A percentile compares a stretch with the other conserved stretches of the same genome.
Evolutionary conservation across 169 alveolate genomes (phyloP).

Genomic region (Plasmodium gallinaceum): DNA sequence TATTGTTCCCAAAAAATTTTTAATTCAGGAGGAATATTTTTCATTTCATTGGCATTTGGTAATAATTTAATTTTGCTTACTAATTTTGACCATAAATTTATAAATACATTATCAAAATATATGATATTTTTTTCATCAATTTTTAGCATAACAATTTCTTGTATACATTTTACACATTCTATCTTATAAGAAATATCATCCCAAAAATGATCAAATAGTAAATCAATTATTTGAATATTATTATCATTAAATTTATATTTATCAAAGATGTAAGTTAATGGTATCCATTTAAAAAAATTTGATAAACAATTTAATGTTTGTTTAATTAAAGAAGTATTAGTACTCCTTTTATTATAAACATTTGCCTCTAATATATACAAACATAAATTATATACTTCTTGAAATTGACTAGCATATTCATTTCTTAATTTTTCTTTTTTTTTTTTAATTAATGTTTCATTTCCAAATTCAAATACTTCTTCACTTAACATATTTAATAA

Average conservation of each 20-base stretch:
- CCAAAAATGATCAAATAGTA: constrained; percentile 92
- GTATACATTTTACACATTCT: constrained; percentile 93
- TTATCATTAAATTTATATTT: constrained; percentile 83
- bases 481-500: constrained; percentile 96
- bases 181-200: constrained; percentile 90
- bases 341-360: constrained; percentile 86
- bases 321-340: constrained; percentile 89
- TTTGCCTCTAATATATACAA: constrained; percentile 91
- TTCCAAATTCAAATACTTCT: constrained; percentile 95
- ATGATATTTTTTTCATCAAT: constrained; percentile 83
- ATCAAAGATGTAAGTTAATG: constrained; percentile 94
- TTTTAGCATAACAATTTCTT: constrained; percentile 92
- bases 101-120: constrained; percentile 80
- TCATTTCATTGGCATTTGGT: constrained; percentile 89
- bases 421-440: constrained; percentile 88
- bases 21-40: constrained; percentile 84
- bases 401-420: constrained; percentile 86
- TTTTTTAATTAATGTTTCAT: constrained; percentile 91
- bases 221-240: constrained; percentile 83
- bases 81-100: constrained; percentile 86
- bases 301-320: constrained; percentile 94
- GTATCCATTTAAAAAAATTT: constrained; percentile 96
- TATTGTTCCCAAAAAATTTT: constrained; percentile 91
- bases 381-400: constrained; percentile 91
- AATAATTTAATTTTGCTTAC: constrained; percentile 85